Base-by-base conservation (phyloP, 257 asterid species). In the Cinchona pubescens region DNA sequence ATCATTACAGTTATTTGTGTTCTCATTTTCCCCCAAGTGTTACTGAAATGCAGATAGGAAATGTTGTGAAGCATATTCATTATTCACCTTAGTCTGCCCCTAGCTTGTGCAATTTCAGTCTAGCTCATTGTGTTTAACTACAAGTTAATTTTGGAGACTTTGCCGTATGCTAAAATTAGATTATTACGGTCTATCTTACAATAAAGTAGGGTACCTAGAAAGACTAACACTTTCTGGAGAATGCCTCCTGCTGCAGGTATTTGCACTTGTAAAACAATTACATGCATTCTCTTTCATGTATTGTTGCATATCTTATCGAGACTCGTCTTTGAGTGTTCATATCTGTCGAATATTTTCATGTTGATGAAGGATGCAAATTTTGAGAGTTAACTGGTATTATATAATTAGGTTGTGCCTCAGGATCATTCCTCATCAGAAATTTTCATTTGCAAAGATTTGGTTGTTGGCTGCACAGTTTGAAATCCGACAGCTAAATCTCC, bases 381-480 rank as follows among this genome's bases (percentile, higher is more conserved):
- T 16, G 49, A 48, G 61, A 18, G 7, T 32, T 60, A 8, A n/a
- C 71, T 76, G 40, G 56, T 59, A 16, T 3, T 21, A 58, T 60
- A 14, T 78, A 32, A 38, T 21, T 25, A 78, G 81, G 69, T 43
- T 72, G 42, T 72, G 82, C 72, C 55, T 70, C 29, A 73, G 67
- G 37, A 40, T 76, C 48, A 84, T 84, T 67, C 87, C 87, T 19
- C 87, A 84, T 19, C 46, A 81, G 42, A 91, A 91, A 76, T 92
- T 90, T 76, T 88, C 99, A 6, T 91, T 89, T 82, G 96, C 98
- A 73, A 95, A 95, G 86, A 85, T 95, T 71, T 95, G 98, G 97
- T 80, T 92, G 82, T 83, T 95, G 91, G 96, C 98, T 35, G 99
- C 98, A 16, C 96, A 95, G 82, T 92, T 92, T 49, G 99, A 95